phyloP scores from a whole-genome alignment of 371 early-diverging fungal genomes.

The Mortierella polycephala region DNA sequence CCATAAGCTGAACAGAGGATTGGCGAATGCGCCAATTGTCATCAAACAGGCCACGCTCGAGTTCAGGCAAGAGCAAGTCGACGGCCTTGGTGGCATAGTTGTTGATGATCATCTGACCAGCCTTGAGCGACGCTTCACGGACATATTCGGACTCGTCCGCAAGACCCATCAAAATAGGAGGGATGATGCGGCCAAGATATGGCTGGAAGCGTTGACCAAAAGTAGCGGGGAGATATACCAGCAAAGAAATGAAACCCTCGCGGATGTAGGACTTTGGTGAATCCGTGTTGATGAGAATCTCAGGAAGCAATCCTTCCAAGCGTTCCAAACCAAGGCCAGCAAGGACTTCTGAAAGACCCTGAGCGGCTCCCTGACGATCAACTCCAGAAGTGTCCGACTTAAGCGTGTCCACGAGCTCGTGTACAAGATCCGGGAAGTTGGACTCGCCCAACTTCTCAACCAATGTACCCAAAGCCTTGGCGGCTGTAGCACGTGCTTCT shows the following conservation, averaged over 20 bases:
- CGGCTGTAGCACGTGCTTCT: conserved; percentile 93
- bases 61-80: conserved; percentile 90
- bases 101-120: conserved; percentile 92
- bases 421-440: conserved; percentile 91
- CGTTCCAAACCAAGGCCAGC: conserved; percentile 90
- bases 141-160: conserved; percentile 97
- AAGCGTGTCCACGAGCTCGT: conserved; percentile 86
- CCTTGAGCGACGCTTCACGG: conserved; percentile 91
- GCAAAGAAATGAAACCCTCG: conserved; percentile 95
- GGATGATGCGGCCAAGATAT: conserved; percentile 87
- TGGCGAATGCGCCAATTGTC: conserved; percentile 96
- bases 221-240: conserved; percentile 95
- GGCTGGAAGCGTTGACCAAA: conserved; percentile 92
- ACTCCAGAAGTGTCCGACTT: conserved; percentile 90
- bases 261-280: conserved; percentile 85
- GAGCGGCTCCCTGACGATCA: conserved; percentile 97
- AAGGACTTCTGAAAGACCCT: conserved; percentile 95
- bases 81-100: conserved; percentile 91
- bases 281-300: conserved; percentile 84
- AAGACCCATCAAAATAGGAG: conserved; percentile 89
- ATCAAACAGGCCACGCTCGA: conserved; percentile 91
- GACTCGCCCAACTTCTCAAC: conserved; percentile 93
- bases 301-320: conserved; percentile 91
- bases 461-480: conserved; percentile 93
- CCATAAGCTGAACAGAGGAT: conserved; percentile 93